Base-by-base conservation (phyloP, 2,329 filamentous ascomycete genomes). In the Atkinsonella hypoxylon region DNA sequence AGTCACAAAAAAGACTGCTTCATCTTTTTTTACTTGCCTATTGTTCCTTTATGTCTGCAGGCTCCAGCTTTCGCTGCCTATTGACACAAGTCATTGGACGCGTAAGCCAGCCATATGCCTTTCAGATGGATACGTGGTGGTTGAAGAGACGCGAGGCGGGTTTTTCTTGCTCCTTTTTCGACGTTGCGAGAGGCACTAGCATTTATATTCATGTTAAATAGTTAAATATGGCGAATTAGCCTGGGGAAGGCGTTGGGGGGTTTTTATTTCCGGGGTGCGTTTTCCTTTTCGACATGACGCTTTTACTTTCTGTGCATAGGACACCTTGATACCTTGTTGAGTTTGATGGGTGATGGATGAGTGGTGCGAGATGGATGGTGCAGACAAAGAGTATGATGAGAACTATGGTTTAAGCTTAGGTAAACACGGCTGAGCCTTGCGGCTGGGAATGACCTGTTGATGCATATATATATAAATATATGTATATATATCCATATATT, bases 241-340 rank as follows among this genome's bases (percentile, higher is more conserved):
- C 55, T 45, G 50, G 51, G 49, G 44, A 51, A 18, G 58, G 57
- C 56, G 57, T 58, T 59, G n/a, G 30, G 51, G 51, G 45, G 51
- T 20, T 45, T 31, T 50, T n/a, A 11, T 17, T 4, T 32, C 1
- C 12, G 6, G 18, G 32, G 1, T 48, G 18, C 13, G 20, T 20
- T 42, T 43, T 2, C 4, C 9, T 40, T 20, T 2, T 20, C 11
- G 4, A 50, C 32, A 26, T 10, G 12, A 20, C 18, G 51, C 39
- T n/a, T 45, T 31, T 34, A 32, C 48, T 48, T 44, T 6, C 17
- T 48, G 45, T 39, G 39, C n/a, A 40, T 17, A 44, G 26, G 47
- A 32, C 47, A 46, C 45, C 44, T 45, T 49, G 46, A 52, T 54
- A 45, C 44, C 47, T 51, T 46, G 41, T 45, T 48, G 51, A 45